Base-by-base conservation (phyloP, 2,329 filamentous ascomycete genomes). In the Lachnellula occidentalis region DNA sequence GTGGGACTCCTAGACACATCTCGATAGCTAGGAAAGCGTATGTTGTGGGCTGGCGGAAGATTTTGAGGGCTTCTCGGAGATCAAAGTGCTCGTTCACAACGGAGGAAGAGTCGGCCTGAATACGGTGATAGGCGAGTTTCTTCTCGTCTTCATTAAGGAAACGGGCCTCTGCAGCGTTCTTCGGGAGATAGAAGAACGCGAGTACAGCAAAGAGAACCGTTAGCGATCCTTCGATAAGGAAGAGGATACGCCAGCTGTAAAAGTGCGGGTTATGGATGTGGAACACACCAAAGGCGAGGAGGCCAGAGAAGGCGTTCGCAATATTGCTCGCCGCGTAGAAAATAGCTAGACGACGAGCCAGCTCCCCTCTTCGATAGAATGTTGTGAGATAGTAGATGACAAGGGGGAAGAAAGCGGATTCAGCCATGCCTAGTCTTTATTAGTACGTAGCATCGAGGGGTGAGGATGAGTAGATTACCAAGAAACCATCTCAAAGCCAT, bases 251-350 rank as follows among this genome's bases (percentile, higher is more conserved):
- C 72, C 81, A 79, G 34, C 71, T 71, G 0, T 76, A 73, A 11
- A 83, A 62, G 17, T 70, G 68, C 0, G 73, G 74, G 43, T 70
- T 67, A 37, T 76, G 60, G 61, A 83, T 81, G 24, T 82, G 80
- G 67, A 86, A 87, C 6, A 67, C 65, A 2, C 62, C 68, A 36
- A 62, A 61, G 4, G 65, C 64, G 8, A 69, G 54, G 8, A 69
- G 61, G 22, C 69, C 67, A 0, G 78, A 78, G 62, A 86, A 87
- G 2, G 83, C 84, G 54, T 81, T 83, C 21, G 88, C 87, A 55
- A 92, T 87, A 64, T 86, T 88, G 22, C 80, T 84, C 0, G 87
- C 87, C 0, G 87, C 88, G 62, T 91, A 92, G 72, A 90, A 90
- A 55, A 90, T 73, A 36, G 86, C 86, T 1, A 90, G 74, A 3